These are phyloP conservation scores for thale cress (Arabidopsis thaliana) DNA, from an alignment of 345 rosid species.

Conservation along the genomic window DNA sequence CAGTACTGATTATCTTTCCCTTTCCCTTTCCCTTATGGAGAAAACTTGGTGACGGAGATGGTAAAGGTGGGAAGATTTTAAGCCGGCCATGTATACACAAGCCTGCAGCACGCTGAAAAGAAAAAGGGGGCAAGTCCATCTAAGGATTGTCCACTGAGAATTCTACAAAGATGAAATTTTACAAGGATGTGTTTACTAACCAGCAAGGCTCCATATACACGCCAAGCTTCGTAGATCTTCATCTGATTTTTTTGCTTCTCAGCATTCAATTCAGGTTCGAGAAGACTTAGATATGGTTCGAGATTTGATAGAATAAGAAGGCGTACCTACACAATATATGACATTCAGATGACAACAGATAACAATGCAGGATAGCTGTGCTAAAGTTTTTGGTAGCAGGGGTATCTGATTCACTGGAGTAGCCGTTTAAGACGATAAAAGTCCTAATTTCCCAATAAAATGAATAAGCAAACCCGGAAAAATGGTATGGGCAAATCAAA, in stretches of 20 bases:
- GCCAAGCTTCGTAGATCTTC: slow-evolving; percentile 96
- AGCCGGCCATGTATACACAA: slow-evolving; percentile 68
- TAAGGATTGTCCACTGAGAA: slow-evolving; percentile 12
- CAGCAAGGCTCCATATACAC: slow-evolving; percentile 83
- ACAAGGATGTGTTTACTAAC: slow-evolving; percentile 51
- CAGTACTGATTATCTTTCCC: slow-evolving; percentile 49
- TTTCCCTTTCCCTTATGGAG: slow-evolving; percentile 56
- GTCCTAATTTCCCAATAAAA: slow-evolving; percentile 12
- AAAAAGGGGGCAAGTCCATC: slow-evolving; percentile 16
- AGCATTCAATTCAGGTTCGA: slow-evolving; percentile 86
- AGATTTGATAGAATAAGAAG: slow-evolving; percentile 83
- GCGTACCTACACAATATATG: slow-evolving; percentile 58
- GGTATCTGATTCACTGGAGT: slow-evolving; percentile 5
- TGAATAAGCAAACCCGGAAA: slow-evolving; percentile 11
- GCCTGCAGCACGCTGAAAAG: slow-evolving; percentile 76
- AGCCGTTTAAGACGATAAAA: slow-evolving; percentile 1
- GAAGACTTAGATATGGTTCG: slow-evolving; percentile 75
- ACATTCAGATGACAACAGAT: slow-evolving; percentile 13
- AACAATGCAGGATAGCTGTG: slow-evolving; percentile 18
- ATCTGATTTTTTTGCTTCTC: slow-evolving; percentile 86
- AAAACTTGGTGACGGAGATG: slow-evolving; percentile 55
- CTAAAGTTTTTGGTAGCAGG: not conserved
- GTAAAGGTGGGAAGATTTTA: slow-evolving; percentile 71
- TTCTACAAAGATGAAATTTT: not conserved
- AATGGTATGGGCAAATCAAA: not conserved